Evolutionary conservation across 1,284 basidiomycete species (phyloP).

Genomic region (Cerioporus squamosus): DNA sequence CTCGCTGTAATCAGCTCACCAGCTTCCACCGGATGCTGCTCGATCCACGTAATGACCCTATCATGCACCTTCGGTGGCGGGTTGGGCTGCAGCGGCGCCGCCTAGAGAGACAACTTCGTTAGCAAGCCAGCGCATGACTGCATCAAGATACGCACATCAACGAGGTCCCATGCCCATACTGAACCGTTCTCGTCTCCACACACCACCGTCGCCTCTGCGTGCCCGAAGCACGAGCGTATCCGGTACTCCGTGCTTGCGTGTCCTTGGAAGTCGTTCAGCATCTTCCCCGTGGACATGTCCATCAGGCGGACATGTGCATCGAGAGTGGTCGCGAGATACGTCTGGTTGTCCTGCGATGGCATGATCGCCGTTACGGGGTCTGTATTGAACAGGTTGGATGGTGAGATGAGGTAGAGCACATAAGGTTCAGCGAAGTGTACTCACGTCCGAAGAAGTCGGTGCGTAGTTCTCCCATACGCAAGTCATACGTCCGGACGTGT

Average conservation of each 20-base stretch:
- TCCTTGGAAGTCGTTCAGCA: slow-evolving; percentile 86
- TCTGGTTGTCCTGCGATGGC: slow-evolving; percentile 75
- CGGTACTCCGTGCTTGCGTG: slow-evolving; percentile 79
- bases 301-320: slow-evolving; percentile 88
- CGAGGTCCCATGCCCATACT: slow-evolving; percentile 92
- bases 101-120: slow-evolving; percentile 45
- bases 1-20: slow-evolving; percentile 88
- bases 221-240: slow-evolving; percentile 83
- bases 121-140: neutral
- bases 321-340: slow-evolving; percentile 81
- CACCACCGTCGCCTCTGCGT: slow-evolving; percentile 81
- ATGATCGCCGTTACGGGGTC: slow-evolving; percentile 86
- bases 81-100: slow-evolving; percentile 64
- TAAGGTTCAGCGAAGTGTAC: neutral
- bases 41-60: slow-evolving; percentile 90
- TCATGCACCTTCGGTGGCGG: slow-evolving; percentile 78
- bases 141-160: slow-evolving; percentile 67
- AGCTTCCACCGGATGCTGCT: slow-evolving; percentile 82
- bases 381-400: slow-evolving; percentile 34
- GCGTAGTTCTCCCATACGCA: slow-evolving; percentile 88
- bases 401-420: neutral
- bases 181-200: slow-evolving; percentile 90
- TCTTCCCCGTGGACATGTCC: slow-evolving; percentile 82
- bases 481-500: slow-evolving; percentile 89
- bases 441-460: slow-evolving; percentile 89